Evolutionary conservation across 1,284 basidiomycete species (phyloP), one percentile per base, ranked within the genome.

Genomic region (Calocybe gambosa): DNA sequence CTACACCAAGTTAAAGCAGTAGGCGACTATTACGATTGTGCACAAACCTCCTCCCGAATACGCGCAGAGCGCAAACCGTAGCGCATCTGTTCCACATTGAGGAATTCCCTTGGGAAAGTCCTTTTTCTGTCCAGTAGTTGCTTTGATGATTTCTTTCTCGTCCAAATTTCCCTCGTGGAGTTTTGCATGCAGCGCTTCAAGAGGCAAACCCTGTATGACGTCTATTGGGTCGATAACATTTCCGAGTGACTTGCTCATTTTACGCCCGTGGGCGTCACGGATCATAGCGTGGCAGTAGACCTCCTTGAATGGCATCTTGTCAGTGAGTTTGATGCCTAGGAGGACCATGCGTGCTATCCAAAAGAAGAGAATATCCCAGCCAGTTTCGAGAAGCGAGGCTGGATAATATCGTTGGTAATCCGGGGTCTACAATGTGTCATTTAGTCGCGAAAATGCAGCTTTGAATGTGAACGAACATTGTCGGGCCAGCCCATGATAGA

Each of bases 231-330:
- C 95, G 50, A 99, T 92, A 55, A 99, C 96, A 62, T 99, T 99
- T 6, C 96, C 96, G 20, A 98, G 78, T 39, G 91, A 93, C 73
- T 99, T 99, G 66, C 88, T 92, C 96, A 99, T 99, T 73, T 99
- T 99, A 52, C 95, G 82, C 13, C 96, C 96, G 60, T 97, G 94
- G 0, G 95, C 95, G 62, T 99, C 96, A 46, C 95, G 90, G 58
- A 99, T 89, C 93, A 99, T 97, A 20, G 95, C 95, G 63, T 99
- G 96, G 68, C 94, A 98, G 64, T 90, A 85, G n/a, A 99, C 95
- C 69, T 99, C 94, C 50, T 83, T 78, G 80, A 99, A 99, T 0
- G 95, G 96, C 73, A 99, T 80, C 60, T 87, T 67, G 40, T 79
- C 93, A 0, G 96, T 99, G 41, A 97, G 80, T 52, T 89, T 80